These are phyloP conservation scores for Urtica urens DNA, from an alignment of 306 rosid genomes.

Conservation along the genomic window DNA sequence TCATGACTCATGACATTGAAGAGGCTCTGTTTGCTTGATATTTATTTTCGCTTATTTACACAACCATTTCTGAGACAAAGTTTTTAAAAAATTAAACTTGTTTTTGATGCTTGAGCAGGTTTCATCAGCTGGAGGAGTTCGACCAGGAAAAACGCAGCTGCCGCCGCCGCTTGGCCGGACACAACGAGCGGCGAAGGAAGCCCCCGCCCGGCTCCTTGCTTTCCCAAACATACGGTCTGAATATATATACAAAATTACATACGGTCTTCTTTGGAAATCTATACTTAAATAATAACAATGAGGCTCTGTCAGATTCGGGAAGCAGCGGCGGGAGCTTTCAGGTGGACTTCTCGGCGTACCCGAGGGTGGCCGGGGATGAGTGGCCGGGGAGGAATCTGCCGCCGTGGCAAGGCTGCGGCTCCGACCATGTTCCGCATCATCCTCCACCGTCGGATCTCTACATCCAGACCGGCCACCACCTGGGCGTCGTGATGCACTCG, in stretches of 20 bases:
- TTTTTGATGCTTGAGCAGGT: constrained; percentile 38
- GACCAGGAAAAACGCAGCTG: constrained; percentile 95
- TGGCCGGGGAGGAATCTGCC: constrained; percentile 33
- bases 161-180: constrained; percentile 90
- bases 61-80: too few relatives aligned
- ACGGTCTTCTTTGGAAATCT: too few relatives aligned
- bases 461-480: constrained; percentile 41
- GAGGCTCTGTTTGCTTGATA: too few relatives aligned
- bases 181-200: constrained; percentile 90
- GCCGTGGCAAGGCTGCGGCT: constrained; percentile 52
- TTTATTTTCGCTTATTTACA: too few relatives aligned
- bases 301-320: constrained; percentile 49
- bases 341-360: constrained; percentile 64
- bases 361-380: constrained; percentile 45
- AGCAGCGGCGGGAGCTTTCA: constrained; percentile 52
- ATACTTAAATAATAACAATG: too few relatives aligned
- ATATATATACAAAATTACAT: too few relatives aligned
- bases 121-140: constrained; percentile 86
- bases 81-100: too few relatives aligned
- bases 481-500: constrained; percentile 27
- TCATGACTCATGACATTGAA: too few relatives aligned
- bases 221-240: constrained; percentile 47
- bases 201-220: constrained; percentile 65
- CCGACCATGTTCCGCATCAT: constrained; percentile 32
- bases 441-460: constrained; percentile 34